Base-by-base conservation (phyloP, 345 rosid species). In the Linum tenue region DNA sequence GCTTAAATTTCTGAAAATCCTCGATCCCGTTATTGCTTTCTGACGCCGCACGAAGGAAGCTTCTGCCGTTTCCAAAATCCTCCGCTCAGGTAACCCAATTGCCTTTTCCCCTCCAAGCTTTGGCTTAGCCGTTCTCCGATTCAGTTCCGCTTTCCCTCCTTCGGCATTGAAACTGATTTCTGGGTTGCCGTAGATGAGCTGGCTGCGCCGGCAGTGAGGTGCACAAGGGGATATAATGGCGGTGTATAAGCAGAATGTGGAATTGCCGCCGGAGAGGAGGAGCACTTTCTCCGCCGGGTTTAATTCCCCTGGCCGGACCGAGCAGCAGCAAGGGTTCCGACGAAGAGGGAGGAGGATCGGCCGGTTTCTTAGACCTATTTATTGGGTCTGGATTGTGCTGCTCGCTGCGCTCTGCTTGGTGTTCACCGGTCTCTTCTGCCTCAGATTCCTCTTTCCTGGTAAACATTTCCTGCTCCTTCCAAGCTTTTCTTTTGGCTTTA, bases 271-370 rank as follows among this genome's bases (percentile, higher is more conserved):
- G 55, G 87, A 81, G 70, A 77, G 81, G 68, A 77, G 85, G 75
- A 74, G 76, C 37, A 57, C 66, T 64, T 61, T 68, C 44, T 73
- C 71, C 35, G 73, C 73, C 39, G 63, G 68, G 65, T 65, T 67
- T 64, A 77, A 62, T 66, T 79, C 74, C 1, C 38, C 75, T 53
- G 68, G 71, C 72, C 79, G 76, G 12, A 70, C 39, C 63, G 83
- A 75, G 39, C 72, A 69, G 40, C 71, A 68, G 15, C 56, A 58
- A 60, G 78, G 76, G 10, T 60, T 71, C 39, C 80, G 61, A 64
- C 85, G 86, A 39, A 81, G 85, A 39, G 96, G 92, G 36, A 79
- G 77, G 67, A 83, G 85, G 80, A 65, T 79, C 59, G 82, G 83
- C 72, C 82, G 90, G 72, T 63, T 78, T 40, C 62, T 70, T 63